Evolutionary conservation across 2,329 filamentous ascomycete species (phyloP), one percentile per base, ranked within the genome.

Genomic region (Aspergillus viridinutans): DNA sequence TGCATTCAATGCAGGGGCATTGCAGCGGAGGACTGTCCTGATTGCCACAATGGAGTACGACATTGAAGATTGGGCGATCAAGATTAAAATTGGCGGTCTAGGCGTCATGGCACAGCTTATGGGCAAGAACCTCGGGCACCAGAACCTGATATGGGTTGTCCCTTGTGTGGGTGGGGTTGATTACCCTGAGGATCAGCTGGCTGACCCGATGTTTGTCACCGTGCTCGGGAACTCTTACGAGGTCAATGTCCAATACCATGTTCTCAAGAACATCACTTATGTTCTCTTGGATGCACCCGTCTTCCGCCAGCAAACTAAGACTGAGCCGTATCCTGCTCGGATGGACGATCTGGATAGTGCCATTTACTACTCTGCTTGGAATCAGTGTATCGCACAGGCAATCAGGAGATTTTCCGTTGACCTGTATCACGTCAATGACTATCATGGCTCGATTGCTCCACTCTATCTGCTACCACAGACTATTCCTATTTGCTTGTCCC

Each of bases 31-130:
- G n/a, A 87, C 81, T 32, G 82, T 87, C 2, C 78, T 89, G 23
- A 86, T 89, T 53, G 86, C 85, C 12, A 88, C 86, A 6, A 87
- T 89, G 83, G 86, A 89, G 69, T 89, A 89, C 71, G 85, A 88
- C 59, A 88, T 89, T 58, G 83, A 86, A 55, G 86, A 89, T 67
- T 88, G 86, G 83, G 79, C 73, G 3, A 85, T 89, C 73, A 88
- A 87, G 71, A 85, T 89, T 73, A 89, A 89, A 73, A 89, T 89
- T 49, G 86, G 86, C 58, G 86, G 86, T 58, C 76, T 89, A 4
- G 86, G 86, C 69, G 85, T 88, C 59, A 89, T 89, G 85, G 85
- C 86, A 35, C 83, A 86, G 63, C 74, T 88, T 2, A 89, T 88
- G 85, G 83, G 83, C 20, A 85, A 86, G 66, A 82, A 85, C 53